These are phyloP conservation scores for Fusarium sp. DNA, from an alignment of 2,329 filamentous ascomycete genomes.

Conservation along the genomic window DNA sequence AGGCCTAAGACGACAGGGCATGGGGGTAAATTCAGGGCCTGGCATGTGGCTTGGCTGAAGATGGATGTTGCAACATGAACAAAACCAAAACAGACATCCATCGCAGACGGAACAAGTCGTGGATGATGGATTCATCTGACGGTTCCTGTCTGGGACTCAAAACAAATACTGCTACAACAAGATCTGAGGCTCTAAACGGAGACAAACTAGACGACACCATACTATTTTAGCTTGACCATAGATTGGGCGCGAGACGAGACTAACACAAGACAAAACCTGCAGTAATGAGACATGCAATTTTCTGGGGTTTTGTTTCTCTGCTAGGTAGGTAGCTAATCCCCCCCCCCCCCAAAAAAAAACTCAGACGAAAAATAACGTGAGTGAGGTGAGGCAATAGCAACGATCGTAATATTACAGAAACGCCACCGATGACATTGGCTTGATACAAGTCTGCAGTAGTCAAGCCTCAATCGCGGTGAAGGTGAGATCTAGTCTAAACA, in stretches of 20 bases:
- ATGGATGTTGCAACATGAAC: slow-evolving; percentile 34
- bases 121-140: slow-evolving; percentile 27
- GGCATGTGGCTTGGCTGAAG: slow-evolving; percentile 24
- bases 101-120: slow-evolving; percentile 31
- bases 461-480: slow-evolving; percentile 29
- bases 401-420: slow-evolving; percentile 24
- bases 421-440: slow-evolving; percentile 35
- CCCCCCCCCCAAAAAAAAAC: neutral
- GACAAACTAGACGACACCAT: slow-evolving; percentile 7
- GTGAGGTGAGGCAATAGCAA: neutral
- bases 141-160: slow-evolving; percentile 37
- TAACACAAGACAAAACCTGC: slow-evolving; percentile 26
- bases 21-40: slow-evolving; percentile 3
- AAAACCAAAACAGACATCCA: slow-evolving; percentile 26
- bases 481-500: slow-evolving; percentile 27
- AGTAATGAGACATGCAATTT: slow-evolving; percentile 19
- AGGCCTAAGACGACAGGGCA: slow-evolving; percentile 27
- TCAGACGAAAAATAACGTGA: neutral
- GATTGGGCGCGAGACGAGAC: slow-evolving; percentile 28
- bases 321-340: neutral
- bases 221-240: slow-evolving; percentile 20
- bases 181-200: slow-evolving; percentile 20
- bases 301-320: slow-evolving; percentile 11
- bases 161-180: slow-evolving; percentile 28
- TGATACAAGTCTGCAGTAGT: slow-evolving; percentile 7